Conservation (phyloP, 768 basidiomycete species). For the Boletellus sp. region DNA sequence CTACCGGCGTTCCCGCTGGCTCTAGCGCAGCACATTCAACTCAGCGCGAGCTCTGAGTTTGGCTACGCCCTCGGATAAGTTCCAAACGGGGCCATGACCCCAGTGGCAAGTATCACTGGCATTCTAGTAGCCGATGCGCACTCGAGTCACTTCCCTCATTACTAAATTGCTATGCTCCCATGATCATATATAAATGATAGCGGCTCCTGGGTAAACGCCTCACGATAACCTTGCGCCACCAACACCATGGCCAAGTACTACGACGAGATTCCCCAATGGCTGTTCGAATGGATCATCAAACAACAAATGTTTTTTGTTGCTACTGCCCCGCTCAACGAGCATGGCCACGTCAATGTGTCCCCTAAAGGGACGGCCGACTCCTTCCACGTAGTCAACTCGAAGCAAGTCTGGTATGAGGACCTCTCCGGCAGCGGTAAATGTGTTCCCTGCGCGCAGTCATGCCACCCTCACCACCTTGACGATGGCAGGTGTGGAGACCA, state of each 20-base stretch:
- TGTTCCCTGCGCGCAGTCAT: neutral
- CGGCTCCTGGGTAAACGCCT: too few species aligned
- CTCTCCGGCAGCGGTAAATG: slow-evolving; percentile 59
- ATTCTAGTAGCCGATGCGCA: too few species aligned
- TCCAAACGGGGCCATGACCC: too few species aligned
- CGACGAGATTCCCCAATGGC: slow-evolving; percentile 52
- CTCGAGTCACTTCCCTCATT: too few species aligned
- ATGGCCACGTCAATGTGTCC: slow-evolving; percentile 64
- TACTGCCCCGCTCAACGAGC: slow-evolving; percentile 53
- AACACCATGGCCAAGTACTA: slow-evolving; percentile 53
- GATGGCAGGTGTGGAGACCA: slow-evolving; percentile 51
- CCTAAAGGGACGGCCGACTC: slow-evolving; percentile 65
- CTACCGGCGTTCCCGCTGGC: too few species aligned
- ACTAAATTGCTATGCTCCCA: too few species aligned
- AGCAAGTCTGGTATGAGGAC: slow-evolving; percentile 71
- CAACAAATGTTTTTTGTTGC: slow-evolving; percentile 75
- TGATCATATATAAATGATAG: neutral
- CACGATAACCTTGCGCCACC: neutral
- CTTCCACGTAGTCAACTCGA: slow-evolving; percentile 55
- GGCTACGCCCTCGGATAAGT: too few species aligned
- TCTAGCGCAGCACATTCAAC: too few species aligned
- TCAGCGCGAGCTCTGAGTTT: too few species aligned
- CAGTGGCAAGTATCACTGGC: too few species aligned
- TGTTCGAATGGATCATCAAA: slow-evolving; percentile 54
- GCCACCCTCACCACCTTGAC: neutral